phyloP scores from a whole-genome alignment of 2,329 filamentous ascomycete species.

The Graphilbum sp. region DNA sequence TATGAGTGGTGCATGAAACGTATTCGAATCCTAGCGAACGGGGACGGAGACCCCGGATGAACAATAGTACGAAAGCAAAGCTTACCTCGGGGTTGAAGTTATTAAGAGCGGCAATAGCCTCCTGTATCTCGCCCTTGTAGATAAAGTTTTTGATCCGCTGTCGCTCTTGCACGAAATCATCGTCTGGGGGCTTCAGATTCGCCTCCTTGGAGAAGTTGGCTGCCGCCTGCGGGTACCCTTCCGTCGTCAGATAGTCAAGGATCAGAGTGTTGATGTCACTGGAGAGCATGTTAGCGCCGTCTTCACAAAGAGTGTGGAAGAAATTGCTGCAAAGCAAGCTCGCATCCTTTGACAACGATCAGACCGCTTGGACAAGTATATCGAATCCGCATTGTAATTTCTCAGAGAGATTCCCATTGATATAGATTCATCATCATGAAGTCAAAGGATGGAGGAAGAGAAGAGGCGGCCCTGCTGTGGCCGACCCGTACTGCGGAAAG shows the following conservation, averaged over 20 bases:
- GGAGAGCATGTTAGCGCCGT: constrained; percentile 5
- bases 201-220: constrained; percentile 90
- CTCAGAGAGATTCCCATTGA: constrained; percentile 99
- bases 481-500: too few species aligned
- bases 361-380: constrained; percentile 41
- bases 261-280: constrained; percentile 94
- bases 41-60: constrained; percentile 1
- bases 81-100: constrained; percentile 83
- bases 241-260: constrained; percentile 91
- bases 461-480: constrained; percentile 3
- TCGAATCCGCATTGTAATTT: constrained; percentile 70
- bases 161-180: constrained; percentile 58
- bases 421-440: constrained; percentile 65
- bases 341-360: constrained; percentile 7
- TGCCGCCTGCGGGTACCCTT: constrained; percentile 85
- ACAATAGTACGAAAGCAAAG: constrained; percentile 3
- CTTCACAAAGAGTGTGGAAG: constrained; percentile 2
- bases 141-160: constrained; percentile 77
- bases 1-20: constrained; percentile 99
- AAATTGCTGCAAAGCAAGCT: constrained; percentile 11
- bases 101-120: constrained; percentile 75
- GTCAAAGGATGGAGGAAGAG: constrained; percentile 12
- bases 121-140: constrained; percentile 68
- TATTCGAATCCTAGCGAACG: constrained; percentile 79
- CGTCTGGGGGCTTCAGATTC: constrained; percentile 60